Base-by-base conservation (phyloP, 2,329 filamentous ascomycete genomes). In the Meredithiella fracta region DNA sequence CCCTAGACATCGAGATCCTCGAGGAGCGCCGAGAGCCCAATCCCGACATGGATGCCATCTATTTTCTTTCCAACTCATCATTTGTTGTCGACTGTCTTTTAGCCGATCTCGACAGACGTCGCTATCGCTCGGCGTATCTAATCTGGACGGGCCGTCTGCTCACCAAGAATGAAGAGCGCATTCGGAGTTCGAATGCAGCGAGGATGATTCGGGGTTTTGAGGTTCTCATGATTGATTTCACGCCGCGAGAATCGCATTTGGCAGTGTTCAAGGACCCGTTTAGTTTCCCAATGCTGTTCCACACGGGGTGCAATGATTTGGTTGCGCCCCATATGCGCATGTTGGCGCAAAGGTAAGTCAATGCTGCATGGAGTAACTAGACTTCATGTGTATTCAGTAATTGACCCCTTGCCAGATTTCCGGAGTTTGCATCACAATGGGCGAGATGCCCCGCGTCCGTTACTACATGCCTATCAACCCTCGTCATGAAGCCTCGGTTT, bases 21-120 rank as follows among this genome's bases (percentile, higher is more conserved):
- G 90, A 96, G 73, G 81, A 92, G 60, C 82, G 81, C 63, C 81
- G 92, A 65, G 82, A 85, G 51, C 76, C 78, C 66, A 94, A 95
- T 67, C 82, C 83, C 56, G 85, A 87, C 63, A 95, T 94, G 81
- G 92, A 97, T 69, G 92, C 89, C 63, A 81, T 98, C 62, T 98
- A 97, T 71, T 75, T 98, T 59, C 77, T 98, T 57, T 85, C 90
- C 0, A 86, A 92, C 7, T 79, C 86, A 63, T 75, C 87, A 5
- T 86, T 95, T 67, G 87, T 95, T 60, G 85, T 97, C 64, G 91
- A 97, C 64, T 96, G 90, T 66, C 74, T 98, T 50, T 81, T 97
- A 70, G 88, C 90, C 64, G 92, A 98, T 67, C 84, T 97, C 60
- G 87, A 94, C 65, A 80, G 83, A 63, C 78, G 80, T 62, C 81